Conservation (phyloP, 352 stramenopile genomes). For the Globisporangium sylvaticum region DNA sequence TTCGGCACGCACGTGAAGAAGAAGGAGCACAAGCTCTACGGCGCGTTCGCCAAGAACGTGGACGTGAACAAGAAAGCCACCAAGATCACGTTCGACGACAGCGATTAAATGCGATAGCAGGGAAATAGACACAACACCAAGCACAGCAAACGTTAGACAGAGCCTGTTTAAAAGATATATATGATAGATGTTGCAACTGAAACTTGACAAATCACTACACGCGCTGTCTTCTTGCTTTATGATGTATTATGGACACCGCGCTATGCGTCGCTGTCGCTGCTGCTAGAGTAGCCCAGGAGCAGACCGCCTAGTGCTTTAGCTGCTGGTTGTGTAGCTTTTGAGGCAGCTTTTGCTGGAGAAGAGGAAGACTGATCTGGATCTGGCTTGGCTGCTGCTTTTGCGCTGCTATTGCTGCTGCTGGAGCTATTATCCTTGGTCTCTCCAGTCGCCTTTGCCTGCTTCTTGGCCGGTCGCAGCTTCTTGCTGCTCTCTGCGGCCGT, state of each 20-base stretch:
- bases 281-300: conserved; percentile 57
- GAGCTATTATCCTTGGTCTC: background rate
- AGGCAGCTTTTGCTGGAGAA: background rate
- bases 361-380: background rate
- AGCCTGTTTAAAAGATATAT: conserved; percentile 11
- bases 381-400: background rate
- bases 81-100: conserved; percentile 96
- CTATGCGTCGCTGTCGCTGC: conserved; percentile 29
- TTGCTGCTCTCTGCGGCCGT: conserved; percentile 15
- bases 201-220: background rate
- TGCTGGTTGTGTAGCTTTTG: conserved; percentile 5
- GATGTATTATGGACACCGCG: background rate
- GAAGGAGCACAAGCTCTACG: conserved; percentile 99
- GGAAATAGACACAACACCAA: background rate
- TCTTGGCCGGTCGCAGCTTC: conserved; percentile 18
- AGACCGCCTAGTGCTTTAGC: conserved; percentile 13
- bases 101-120: conserved; percentile 33
- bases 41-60: conserved; percentile 93
- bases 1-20: conserved; percentile 99
- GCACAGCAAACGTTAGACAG: conserved; percentile 4
- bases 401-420: background rate
- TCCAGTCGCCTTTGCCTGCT: background rate
- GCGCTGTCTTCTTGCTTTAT: background rate
- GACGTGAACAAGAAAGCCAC: conserved; percentile 95
- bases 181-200: conserved; percentile 8